Conservation (phyloP, 331 rosid genomes). For the Dryas integrifolia region DNA sequence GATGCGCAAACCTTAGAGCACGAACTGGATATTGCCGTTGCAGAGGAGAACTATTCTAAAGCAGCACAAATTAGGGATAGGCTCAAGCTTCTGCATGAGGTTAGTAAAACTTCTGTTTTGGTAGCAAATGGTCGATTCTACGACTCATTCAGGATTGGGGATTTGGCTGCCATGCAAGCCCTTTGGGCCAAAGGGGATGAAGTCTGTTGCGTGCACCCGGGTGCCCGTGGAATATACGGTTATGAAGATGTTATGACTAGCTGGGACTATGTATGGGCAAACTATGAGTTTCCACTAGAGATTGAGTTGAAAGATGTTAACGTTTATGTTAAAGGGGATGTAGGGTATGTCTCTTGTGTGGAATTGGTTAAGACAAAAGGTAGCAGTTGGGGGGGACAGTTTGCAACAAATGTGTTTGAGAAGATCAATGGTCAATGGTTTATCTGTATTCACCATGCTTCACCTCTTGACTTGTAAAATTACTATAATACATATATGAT, state of each 20-base stretch:
- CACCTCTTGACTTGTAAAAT: constrained; percentile 60
- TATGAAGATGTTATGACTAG: constrained; percentile 76
- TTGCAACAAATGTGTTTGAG: constrained; percentile 84
- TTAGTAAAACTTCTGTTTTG: constrained; percentile 47
- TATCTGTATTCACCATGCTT: constrained; percentile 82
- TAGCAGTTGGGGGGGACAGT: constrained; percentile 92
- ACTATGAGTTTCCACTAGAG: constrained; percentile 82
- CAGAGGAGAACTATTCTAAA: constrained; percentile 70
- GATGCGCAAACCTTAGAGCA: constrained; percentile 60
- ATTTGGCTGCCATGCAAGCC: constrained; percentile 81
- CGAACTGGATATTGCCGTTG: constrained; percentile 66
- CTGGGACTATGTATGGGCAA: constrained; percentile 90
- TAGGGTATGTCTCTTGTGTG: constrained; percentile 81
- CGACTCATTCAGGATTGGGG: constrained; percentile 59
- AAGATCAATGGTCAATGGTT: constrained; percentile 71
- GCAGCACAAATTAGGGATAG: constrained; percentile 83
- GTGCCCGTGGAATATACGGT: constrained; percentile 71
- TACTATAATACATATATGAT: background rate
- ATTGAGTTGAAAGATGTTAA: constrained; percentile 72
- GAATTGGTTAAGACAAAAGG: constrained; percentile 87
- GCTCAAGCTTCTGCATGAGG: constrained; percentile 60
- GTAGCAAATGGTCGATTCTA: constrained; percentile 69
- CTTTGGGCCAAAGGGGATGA: constrained; percentile 68
- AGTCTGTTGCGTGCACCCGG: constrained; percentile 86
- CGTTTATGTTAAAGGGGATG: constrained; percentile 67